Evolutionary conservation across 2,329 filamentous ascomycete genomes (phyloP), one percentile per base, ranked within the genome.

Genomic region (Fusarium abutilonis): DNA sequence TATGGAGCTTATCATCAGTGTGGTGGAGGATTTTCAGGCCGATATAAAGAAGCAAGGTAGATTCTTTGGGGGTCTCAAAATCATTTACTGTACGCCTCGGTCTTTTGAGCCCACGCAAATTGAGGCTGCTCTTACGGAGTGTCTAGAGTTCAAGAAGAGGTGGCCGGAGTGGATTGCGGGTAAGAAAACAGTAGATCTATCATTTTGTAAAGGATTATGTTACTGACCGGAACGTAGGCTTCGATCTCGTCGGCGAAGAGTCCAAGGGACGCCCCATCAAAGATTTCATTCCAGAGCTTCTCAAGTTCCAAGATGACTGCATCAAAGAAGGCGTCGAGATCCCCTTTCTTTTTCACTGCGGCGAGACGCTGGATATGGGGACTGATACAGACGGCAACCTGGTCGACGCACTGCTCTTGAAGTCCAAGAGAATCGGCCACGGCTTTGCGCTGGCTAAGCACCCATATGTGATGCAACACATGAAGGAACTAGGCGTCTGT

Each of bases 311-410:
- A 48, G 67, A 77, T 28, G 75, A 79, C 1, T 91, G 88, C 74
- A 69, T 75, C 6, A 54, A 64, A 1, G 71, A 78, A 1, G 67
- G 70, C 0, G 56, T 89, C 4, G 79, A 86, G 0, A 89, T 92
- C 3, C 89, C 89, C 0, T 91, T 92, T 69, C 78, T 92, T 35
- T 90, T 92, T 69, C 89, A 93, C 75, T 91, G 89, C 63, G 90
- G 89, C 21, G 90, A 93, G 76, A 91, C 89, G 1, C 79, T 91
- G 5, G 86, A 91, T 28, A 81, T 83, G 9, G 89, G 88, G 34
- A 82, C 81, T 21, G 83, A 86, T 6, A 81, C 82, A 2, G 87
- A 92, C 62, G 86, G 83, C 15, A 93, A 92, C 70, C 77, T 93
- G 0, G 80, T 88, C 45, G 89, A 91, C 61, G 88, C 89, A 4